phyloP scores from a whole-genome alignment of 768 basidiomycete species.

The Trametes cinnabarina region DNA sequence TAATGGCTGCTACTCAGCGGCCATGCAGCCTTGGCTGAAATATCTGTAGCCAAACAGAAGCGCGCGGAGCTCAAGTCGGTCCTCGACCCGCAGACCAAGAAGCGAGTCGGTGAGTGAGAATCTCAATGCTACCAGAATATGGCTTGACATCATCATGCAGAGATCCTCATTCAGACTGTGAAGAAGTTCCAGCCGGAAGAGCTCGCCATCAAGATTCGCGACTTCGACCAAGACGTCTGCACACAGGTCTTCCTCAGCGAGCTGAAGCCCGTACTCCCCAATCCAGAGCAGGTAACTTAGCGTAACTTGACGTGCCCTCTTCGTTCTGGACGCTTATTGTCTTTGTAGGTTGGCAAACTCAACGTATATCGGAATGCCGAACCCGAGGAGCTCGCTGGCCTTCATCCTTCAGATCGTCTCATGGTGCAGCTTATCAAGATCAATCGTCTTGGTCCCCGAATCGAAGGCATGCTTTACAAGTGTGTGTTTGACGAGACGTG shows the following conservation, averaged over 20 bases:
- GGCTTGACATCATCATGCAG: constrained; percentile 37
- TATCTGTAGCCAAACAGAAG: constrained; percentile 65
- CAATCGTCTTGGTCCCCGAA: constrained; percentile 79
- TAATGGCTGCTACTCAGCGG: background rate
- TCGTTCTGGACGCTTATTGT: background rate
- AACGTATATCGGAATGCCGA: constrained; percentile 88
- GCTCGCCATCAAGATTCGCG: constrained; percentile 77
- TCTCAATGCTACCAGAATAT: background rate
- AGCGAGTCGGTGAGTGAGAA: constrained; percentile 76
- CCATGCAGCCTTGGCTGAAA: background rate
- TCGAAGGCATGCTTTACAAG: constrained; percentile 95
- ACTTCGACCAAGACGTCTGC: constrained; percentile 85
- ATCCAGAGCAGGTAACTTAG: constrained; percentile 75
- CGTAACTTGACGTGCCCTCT: too few relatives aligned
- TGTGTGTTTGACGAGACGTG: constrained; percentile 85
- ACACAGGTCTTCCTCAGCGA: constrained; percentile 88
- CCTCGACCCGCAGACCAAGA: constrained; percentile 86
- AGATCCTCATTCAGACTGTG: constrained; percentile 89
- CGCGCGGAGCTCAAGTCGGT: constrained; percentile 90
- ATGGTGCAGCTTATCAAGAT: constrained; percentile 98
- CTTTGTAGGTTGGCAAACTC: constrained; percentile 73
- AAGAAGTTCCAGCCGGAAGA: constrained; percentile 84
- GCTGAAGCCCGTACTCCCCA: constrained; percentile 82
- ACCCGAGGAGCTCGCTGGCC: constrained; percentile 75
- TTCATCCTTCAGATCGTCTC: constrained; percentile 94